Percentiles rank a stretch among this genome's conserved stretches.
Conservation (phyloP, 73 alveolate genomes). For the Paramecium caudatum region DNA sequence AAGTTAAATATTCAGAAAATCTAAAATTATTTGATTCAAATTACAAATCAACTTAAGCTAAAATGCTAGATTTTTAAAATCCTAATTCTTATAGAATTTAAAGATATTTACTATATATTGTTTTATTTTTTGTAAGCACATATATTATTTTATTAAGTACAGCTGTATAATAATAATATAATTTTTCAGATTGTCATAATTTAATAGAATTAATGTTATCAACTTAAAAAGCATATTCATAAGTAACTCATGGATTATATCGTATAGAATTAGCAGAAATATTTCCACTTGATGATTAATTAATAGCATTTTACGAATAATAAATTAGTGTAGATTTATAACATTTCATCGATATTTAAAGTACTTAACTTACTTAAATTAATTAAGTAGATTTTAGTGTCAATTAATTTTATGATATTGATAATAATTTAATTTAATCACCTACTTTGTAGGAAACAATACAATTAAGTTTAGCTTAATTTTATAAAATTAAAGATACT, state of each 20-base stretch:
- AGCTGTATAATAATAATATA: conserved; percentile 11
- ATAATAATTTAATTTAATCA: background rate
- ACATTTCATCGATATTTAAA: background rate
- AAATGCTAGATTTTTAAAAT: background rate
- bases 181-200: background rate
- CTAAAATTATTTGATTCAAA: background rate
- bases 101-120: conserved; percentile 9
- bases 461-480: background rate
- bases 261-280: background rate
- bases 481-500: conserved; percentile 40
- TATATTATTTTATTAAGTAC: background rate
- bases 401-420: conserved; percentile 7
- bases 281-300: background rate
- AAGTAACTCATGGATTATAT: conserved; percentile 17
- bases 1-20: conserved; percentile 45
- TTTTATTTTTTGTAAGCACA: background rate
- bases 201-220: conserved; percentile 25
- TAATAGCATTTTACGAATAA: background rate
- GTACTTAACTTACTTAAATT: background rate
- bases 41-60: conserved; percentile 11
- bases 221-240: conserved; percentile 27
- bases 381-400: conserved; percentile 38
- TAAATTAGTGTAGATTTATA: background rate
- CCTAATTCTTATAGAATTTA: conserved; percentile 8
- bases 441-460: conserved; percentile 24